Evolutionary conservation across 2,329 filamentous ascomycete genomes (phyloP).

Genomic region (Aspergillus ochraceoroseus): DNA sequence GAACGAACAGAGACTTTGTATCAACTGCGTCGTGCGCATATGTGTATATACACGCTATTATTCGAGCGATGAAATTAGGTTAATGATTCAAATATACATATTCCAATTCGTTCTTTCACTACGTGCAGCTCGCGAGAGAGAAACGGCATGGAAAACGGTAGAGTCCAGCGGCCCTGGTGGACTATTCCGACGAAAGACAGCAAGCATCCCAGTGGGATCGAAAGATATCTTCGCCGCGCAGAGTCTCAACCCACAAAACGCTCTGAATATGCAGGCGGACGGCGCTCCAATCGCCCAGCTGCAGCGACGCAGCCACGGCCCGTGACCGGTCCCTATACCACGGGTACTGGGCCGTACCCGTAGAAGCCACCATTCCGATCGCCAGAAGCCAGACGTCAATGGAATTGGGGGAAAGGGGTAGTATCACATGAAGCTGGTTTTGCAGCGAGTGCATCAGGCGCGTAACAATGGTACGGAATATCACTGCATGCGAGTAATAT

Average conservation of each 20-base stretch:
- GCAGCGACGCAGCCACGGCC: slow-evolving; percentile 8
- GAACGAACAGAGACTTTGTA: no score
- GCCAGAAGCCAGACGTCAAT: slow-evolving; percentile 44
- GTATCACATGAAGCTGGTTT: no score
- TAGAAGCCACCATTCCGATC: slow-evolving; percentile 38
- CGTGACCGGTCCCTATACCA: slow-evolving; percentile 20
- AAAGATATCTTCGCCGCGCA: slow-evolving; percentile 17
- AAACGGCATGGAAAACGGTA: no score
- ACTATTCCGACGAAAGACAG: no score
- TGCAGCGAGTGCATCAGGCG: slow-evolving; percentile 26
- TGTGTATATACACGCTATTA: no score
- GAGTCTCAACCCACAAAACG: slow-evolving; percentile 23
- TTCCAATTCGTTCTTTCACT: no score
- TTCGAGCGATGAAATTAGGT: no score
- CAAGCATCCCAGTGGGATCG: slow-evolving; percentile 20
- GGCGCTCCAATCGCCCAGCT: slow-evolving; percentile 14
- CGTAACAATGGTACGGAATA: slow-evolving; percentile 36
- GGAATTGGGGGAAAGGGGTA: slow-evolving; percentile 15
- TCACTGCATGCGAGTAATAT: slow-evolving; percentile 51
- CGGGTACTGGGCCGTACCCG: slow-evolving; percentile 16
- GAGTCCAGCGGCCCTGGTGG: no score
- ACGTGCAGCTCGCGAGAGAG: no score
- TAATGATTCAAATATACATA: no score
- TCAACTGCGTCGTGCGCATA: no score
- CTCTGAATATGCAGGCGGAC: slow-evolving; percentile 13